Conservation (phyloP, 2,329 filamentous ascomycete genomes). For the Talaromyces sp. region DNA sequence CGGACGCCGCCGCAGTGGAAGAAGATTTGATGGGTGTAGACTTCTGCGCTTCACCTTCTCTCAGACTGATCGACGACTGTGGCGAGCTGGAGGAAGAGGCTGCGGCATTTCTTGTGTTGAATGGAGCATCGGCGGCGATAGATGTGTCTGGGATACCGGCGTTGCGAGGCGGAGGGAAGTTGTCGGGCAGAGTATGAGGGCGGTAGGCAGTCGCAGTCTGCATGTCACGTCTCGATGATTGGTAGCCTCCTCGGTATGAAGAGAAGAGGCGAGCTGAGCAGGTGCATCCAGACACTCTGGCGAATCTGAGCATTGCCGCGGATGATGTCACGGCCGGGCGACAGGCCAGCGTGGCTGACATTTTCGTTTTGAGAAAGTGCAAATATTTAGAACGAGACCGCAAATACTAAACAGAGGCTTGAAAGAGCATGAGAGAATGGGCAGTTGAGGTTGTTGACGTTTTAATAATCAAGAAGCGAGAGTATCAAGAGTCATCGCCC, state of each 20-base stretch:
- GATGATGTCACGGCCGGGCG: conserved; percentile 44
- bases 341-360: conserved; percentile 15
- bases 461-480: conserved; percentile 1
- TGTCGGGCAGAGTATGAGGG: conserved; percentile 52
- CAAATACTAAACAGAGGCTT: not conserved
- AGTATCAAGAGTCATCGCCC: not conserved
- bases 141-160: conserved; percentile 55
- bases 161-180: conserved; percentile 54
- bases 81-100: conserved; percentile 27
- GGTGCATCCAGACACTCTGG: conserved; percentile 33
- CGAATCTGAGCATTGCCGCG: conserved; percentile 33
- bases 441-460: not conserved
- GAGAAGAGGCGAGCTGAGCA: conserved; percentile 43
- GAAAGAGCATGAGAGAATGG: not conserved
- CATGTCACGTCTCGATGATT: conserved; percentile 55
- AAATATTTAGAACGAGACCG: not conserved
- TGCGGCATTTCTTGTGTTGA: conserved; percentile 44
- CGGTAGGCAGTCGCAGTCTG: conserved; percentile 62
- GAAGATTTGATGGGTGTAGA: conserved; percentile 43
- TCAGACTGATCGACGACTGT: conserved; percentile 35
- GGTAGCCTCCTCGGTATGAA: conserved; percentile 35
- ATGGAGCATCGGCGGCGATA: conserved; percentile 48
- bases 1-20: conserved; percentile 28
- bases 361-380: not conserved
- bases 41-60: conserved; percentile 63